Conservation (phyloP, 2,329 filamentous ascomycete genomes). For the Aureobasidium sp. region DNA sequence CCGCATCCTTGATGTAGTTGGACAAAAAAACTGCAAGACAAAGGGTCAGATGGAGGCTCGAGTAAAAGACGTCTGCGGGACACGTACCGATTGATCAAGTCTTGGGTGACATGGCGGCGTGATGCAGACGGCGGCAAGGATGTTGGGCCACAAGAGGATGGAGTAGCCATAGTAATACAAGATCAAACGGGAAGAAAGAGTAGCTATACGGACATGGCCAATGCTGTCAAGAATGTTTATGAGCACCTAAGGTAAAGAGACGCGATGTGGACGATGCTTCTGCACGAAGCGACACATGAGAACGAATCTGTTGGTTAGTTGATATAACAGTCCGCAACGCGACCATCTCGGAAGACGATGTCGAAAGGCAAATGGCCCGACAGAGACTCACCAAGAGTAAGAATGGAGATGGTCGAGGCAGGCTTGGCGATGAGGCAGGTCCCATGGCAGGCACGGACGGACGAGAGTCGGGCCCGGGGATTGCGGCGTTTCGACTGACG, state of each 20-base stretch:
- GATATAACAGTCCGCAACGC: not conserved
- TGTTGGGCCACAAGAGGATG: not conserved
- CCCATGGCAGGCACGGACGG: not conserved
- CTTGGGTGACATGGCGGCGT: not conserved
- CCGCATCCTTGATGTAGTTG: constrained; percentile 76
- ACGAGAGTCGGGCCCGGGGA: not conserved
- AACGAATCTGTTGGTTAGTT: not conserved
- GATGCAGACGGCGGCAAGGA: not conserved
- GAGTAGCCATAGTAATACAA: constrained; percentile 5
- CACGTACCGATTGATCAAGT: constrained; percentile 12
- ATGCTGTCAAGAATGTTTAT: not conserved
- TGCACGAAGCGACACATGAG: not conserved
- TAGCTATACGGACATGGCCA: not conserved
- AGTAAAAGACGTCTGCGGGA: not conserved
- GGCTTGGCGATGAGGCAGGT: not conserved
- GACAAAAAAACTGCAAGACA: constrained; percentile 56
- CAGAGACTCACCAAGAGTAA: not conserved
- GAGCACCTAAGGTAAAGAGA: not conserved
- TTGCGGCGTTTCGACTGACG: constrained; percentile 9
- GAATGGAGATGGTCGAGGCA: not conserved
- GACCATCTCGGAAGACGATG: not conserved
- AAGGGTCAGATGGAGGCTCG: not conserved
- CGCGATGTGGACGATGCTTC: constrained; percentile 2
- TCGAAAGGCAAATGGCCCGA: not conserved
- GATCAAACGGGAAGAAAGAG: not conserved